Conservation (phyloP, 148 eudicot species). For the Rhododendron henanense region DNA sequence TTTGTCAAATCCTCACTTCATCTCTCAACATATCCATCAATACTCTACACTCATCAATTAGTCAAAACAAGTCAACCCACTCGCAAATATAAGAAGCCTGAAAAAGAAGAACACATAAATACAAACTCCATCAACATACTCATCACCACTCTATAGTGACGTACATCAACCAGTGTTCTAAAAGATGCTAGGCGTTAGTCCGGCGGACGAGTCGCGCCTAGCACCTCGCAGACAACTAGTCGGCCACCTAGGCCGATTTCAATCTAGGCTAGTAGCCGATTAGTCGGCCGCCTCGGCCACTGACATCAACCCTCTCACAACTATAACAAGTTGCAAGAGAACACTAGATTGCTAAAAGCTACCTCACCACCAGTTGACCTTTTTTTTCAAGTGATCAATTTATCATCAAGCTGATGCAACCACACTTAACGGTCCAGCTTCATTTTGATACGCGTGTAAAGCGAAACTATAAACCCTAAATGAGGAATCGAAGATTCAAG, state of each 20-base stretch:
- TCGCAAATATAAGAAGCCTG: neutral
- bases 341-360: neutral
- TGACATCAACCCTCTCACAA: neutral
- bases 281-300: neutral
- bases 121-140: neutral
- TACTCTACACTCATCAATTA: conserved; percentile 21
- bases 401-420: neutral
- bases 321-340: neutral
- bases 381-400: neutral
- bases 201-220: too few species aligned
- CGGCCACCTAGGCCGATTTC: neutral
- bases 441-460: neutral
- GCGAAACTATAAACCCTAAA: neutral
- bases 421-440: neutral
- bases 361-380: neutral
- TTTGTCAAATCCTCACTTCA: conserved; percentile 32
- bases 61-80: conserved; percentile 12
- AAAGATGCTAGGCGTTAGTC: neutral
- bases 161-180: neutral
- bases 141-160: neutral
- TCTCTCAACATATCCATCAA: conserved; percentile 38
- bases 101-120: neutral
- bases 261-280: neutral
- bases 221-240: too few species aligned
- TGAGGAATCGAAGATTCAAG: neutral